phyloP scores from a whole-genome alignment of 1,139 yeast species.

The Protomyces pachydermus region DNA sequence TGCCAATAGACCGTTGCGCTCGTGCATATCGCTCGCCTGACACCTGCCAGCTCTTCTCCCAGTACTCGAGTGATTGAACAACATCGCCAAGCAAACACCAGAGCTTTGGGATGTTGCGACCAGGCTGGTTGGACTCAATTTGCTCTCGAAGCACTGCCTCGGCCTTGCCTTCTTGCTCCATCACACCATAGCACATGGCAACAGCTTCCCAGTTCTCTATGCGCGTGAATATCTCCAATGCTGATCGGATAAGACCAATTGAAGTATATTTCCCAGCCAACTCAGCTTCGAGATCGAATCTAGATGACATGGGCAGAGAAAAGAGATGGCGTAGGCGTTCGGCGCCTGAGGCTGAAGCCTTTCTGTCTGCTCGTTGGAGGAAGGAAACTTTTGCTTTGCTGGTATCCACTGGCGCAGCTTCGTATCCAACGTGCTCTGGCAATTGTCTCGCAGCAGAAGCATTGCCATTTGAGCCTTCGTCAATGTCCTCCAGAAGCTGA shows the following conservation, averaged over 20 bases:
- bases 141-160: slow-evolving; percentile 54
- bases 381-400: slow-evolving; percentile 8
- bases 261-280: slow-evolving; percentile 87
- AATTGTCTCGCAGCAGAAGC: slow-evolving; percentile 44
- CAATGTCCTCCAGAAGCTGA: slow-evolving; percentile 66
- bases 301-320: slow-evolving; percentile 70
- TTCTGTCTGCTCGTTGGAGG: slow-evolving; percentile 15
- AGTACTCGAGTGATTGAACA: slow-evolving; percentile 64
- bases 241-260: slow-evolving; percentile 78
- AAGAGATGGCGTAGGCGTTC: slow-evolving; percentile 67
- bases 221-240: slow-evolving; percentile 82
- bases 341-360: slow-evolving; percentile 39
- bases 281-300: slow-evolving; percentile 76
- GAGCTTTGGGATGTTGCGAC: slow-evolving; percentile 73
- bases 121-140: slow-evolving; percentile 40
- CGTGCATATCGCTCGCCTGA: slow-evolving; percentile 62
- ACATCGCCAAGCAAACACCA: slow-evolving; percentile 83
- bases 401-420: slow-evolving; percentile 35
- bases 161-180: slow-evolving; percentile 69
- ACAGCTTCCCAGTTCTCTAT: slow-evolving; percentile 73
- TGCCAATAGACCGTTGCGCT: slow-evolving; percentile 80
- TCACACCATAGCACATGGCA: slow-evolving; percentile 85
- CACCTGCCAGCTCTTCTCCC: slow-evolving; percentile 84
- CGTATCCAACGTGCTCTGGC: slow-evolving; percentile 46
- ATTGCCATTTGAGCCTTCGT: slow-evolving; percentile 35